phyloP scores from a whole-genome alignment of 805 yeast genomes.

The Candida michaelii region DNA sequence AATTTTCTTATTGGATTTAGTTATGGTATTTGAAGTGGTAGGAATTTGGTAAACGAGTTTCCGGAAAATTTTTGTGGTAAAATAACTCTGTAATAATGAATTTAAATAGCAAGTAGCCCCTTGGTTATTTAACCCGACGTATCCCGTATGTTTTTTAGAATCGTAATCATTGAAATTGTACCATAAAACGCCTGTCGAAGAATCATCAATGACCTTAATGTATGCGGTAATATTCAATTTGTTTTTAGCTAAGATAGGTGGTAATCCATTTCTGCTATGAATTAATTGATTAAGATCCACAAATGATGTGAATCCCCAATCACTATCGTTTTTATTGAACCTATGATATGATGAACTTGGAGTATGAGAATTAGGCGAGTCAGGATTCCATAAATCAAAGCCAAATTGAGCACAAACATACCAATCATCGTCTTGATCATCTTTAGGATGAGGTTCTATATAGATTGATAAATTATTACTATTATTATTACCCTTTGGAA shows the following conservation, averaged over 20 bases:
- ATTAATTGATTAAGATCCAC: constrained; percentile 53
- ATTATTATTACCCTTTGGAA: constrained; percentile 72
- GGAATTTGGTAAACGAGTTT: constrained; percentile 89
- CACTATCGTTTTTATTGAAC: constrained; percentile 72
- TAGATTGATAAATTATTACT: constrained; percentile 63
- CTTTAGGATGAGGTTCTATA: constrained; percentile 66
- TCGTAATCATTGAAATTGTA: constrained; percentile 82
- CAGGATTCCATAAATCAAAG: constrained; percentile 80
- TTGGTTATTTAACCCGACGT: constrained; percentile 89
- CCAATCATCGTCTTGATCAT: constrained; percentile 48
- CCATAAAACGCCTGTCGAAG: constrained; percentile 91
- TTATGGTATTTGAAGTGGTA: constrained; percentile 46
- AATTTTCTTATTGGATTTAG: constrained; percentile 21
- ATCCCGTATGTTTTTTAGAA: constrained; percentile 85
- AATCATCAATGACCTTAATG: constrained; percentile 76
- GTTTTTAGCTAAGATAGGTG: constrained; percentile 50
- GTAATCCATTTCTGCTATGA: constrained; percentile 14
- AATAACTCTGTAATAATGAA: constrained; percentile 87
- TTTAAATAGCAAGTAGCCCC: constrained; percentile 98
- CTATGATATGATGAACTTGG: constrained; percentile 73
- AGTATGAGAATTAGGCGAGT: constrained; percentile 58
- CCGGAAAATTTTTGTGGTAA: constrained; percentile 78
- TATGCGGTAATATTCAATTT: constrained; percentile 71
- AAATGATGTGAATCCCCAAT: constrained; percentile 94
- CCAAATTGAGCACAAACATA: constrained; percentile 90